Evolutionary conservation across 2,329 filamentous ascomycete species (phyloP), one percentile per base, ranked within the genome.

Genomic region (Dactylellina cionopaga): DNA sequence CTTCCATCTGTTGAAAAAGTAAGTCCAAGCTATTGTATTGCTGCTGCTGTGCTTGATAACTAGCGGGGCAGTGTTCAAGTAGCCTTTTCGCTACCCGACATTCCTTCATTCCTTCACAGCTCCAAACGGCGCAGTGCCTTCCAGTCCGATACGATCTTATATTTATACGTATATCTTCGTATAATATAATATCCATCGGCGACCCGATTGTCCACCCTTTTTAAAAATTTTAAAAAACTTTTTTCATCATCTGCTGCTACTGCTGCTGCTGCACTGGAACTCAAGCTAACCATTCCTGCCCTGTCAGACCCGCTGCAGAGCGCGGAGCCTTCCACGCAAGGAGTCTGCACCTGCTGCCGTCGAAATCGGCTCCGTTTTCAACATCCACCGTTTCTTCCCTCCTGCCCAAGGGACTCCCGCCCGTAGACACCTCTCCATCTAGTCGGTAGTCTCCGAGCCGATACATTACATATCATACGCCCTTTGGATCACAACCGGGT

Each of bases 291-390:
- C 49, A 22, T 55, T 52, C 62, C 51, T 33, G 22, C 62, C 31
- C 24, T 43, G 62, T 33, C 62, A 49, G 58, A 58, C 58, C 66
- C 66, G 66, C 58, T 63, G 66, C 58, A 58, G 17, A 64, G 66
- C 66, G 51, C 58, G 66, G 66, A 71, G 58, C 66, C 59, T 71
- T 58, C 56, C 49, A 59, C 15, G 55, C 55, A 49, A 59, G 55
- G 46, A 46, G 46, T 49, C 44, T 64, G 64, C 46, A 51, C 47
- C 65, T 56, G 58, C 55, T 17, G 35, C 39, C 59, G 43, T 54
- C 35, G 37, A 31, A 24, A 27, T 33, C 19, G 51, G 10, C 27
- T 13, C 24, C 22, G 13, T n/a, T 59, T 29, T 47, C 33, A 2
- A 9, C 29, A 17, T 44, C 41, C 41, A 6, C 31, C 13, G 24